Evolutionary conservation across 345 rosid genomes (phyloP).

Genomic region (Arabidopsis arenosa): DNA sequence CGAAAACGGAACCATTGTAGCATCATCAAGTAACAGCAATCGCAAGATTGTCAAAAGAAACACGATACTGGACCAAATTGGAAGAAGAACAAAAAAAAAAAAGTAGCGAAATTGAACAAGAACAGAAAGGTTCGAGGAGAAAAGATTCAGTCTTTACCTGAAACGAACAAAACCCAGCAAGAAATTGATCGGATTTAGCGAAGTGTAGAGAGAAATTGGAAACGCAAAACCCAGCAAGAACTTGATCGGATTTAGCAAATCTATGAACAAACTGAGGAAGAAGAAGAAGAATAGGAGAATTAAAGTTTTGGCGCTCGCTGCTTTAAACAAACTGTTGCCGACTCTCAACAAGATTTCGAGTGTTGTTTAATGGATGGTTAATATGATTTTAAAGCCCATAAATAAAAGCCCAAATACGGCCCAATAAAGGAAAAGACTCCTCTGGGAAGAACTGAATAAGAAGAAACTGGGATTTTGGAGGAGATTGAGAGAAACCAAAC

Average conservation of each 20-base stretch:
- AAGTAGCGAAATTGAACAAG: too few species aligned
- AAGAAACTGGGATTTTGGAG: conserved; percentile 15
- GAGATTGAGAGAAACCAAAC: neutral
- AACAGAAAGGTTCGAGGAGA: too few species aligned
- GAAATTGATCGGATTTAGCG: conserved; percentile 4
- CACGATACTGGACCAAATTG: neutral
- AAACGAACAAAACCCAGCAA: conserved; percentile 31
- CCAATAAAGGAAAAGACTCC: neutral
- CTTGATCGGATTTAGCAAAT: too few species aligned
- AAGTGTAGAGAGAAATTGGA: too few species aligned
- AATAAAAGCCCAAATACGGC: conserved; percentile 24
- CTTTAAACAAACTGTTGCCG: neutral
- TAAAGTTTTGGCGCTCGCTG: neutral
- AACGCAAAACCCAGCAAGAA: too few species aligned
- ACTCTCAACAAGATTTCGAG: neutral
- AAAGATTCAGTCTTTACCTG: conserved; percentile 3
- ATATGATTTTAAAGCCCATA: neutral
- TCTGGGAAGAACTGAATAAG: neutral
- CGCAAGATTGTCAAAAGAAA: neutral
- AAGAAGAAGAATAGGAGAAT: neutral
- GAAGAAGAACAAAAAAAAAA: neutral
- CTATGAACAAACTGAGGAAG: too few species aligned
- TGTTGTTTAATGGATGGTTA: neutral
- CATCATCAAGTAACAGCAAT: too few species aligned
- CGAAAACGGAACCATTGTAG: too few species aligned